Evolutionary conservation across 2,329 filamentous ascomycete species (phyloP).

Genomic region (Hortaea werneckii): DNA sequence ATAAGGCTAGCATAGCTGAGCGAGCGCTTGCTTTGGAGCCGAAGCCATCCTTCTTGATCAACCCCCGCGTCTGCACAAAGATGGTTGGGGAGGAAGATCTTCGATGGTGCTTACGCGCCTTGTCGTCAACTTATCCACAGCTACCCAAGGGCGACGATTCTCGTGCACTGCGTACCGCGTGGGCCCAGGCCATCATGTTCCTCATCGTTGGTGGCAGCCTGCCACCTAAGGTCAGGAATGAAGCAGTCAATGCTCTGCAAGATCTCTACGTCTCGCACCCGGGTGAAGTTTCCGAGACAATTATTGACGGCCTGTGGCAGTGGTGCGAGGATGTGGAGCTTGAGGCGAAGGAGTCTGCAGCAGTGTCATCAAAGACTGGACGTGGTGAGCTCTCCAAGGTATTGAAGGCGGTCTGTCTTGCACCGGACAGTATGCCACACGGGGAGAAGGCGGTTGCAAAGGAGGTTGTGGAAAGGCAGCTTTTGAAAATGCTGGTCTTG

Average conservation of each 20-base stretch:
- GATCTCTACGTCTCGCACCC: constrained; percentile 54
- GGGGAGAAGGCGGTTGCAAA: not conserved
- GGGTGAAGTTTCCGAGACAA: constrained; percentile 47
- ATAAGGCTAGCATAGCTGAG: constrained; percentile 52
- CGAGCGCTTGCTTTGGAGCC: constrained; percentile 61
- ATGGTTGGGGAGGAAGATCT: constrained; percentile 64
- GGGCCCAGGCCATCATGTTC: constrained; percentile 81
- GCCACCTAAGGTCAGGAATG: constrained; percentile 52
- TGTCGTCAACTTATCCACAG: constrained; percentile 51
- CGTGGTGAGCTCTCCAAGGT: constrained; percentile 52
- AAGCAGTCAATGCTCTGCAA: constrained; percentile 53
- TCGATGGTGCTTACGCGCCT: constrained; percentile 62
- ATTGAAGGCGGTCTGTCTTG: constrained; percentile 53
- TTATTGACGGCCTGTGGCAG: constrained; percentile 64
- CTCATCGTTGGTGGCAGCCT: constrained; percentile 55
- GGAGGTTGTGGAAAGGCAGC: constrained; percentile 51
- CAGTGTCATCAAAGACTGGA: constrained; percentile 54
- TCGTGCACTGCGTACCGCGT: constrained; percentile 31
- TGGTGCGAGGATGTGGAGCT: constrained; percentile 60
- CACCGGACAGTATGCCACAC: constrained; percentile 28
- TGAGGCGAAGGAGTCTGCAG: constrained; percentile 69
- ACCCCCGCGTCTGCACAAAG: constrained; percentile 75
- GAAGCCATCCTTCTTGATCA: constrained; percentile 81
- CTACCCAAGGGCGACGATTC: constrained; percentile 39
- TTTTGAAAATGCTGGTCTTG: constrained; percentile 67